These are phyloP conservation scores for Ascoidea tarda DNA, from an alignment of 805 yeast genomes.

Conservation along the genomic window DNA sequence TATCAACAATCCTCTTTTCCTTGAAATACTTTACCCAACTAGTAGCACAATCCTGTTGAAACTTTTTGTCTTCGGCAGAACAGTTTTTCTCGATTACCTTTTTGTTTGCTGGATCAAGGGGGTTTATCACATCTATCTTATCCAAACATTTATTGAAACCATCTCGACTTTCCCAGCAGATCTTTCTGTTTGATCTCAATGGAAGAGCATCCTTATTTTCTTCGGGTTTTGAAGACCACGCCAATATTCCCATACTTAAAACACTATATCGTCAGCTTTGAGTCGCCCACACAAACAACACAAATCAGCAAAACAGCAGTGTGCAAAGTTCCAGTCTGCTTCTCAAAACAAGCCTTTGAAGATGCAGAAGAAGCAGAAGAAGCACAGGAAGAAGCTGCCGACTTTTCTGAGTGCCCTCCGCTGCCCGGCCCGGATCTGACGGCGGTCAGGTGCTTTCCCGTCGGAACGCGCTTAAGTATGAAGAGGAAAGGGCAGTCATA, in stretches of 20 bases:
- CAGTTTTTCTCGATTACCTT: conserved; percentile 41
- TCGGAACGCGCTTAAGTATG: too few relatives aligned
- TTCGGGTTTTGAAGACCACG: conserved; percentile 5
- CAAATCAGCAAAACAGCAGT: too few relatives aligned
- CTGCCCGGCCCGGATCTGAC: too few relatives aligned
- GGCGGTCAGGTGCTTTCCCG: too few relatives aligned
- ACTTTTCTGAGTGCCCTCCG: too few relatives aligned
- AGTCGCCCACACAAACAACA: too few relatives aligned
- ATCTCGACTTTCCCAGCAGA: conserved; percentile 90
- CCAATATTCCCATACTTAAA: conserved; percentile 1
- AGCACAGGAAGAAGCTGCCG: too few relatives aligned
- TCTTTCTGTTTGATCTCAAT: conserved; percentile 51
- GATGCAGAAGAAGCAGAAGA: too few relatives aligned
- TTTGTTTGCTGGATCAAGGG: conserved; percentile 37
- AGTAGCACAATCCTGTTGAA: conserved; percentile 64
- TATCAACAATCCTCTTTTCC: conserved; percentile 72
- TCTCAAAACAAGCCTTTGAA: too few relatives aligned
- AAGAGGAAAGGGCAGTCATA: too few relatives aligned
- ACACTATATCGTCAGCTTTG: too few relatives aligned
- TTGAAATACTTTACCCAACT: conserved; percentile 88
- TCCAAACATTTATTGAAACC: conserved; percentile 63
- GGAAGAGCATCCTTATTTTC: conserved; percentile 29
- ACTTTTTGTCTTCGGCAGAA: conserved; percentile 37
- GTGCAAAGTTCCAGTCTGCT: too few relatives aligned
- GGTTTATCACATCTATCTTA: conserved; percentile 49